Evolutionary conservation across 495 filamentous ascomycete genomes (phyloP), one percentile per base, ranked within the genome.

Genomic region (Poronia punctata): DNA sequence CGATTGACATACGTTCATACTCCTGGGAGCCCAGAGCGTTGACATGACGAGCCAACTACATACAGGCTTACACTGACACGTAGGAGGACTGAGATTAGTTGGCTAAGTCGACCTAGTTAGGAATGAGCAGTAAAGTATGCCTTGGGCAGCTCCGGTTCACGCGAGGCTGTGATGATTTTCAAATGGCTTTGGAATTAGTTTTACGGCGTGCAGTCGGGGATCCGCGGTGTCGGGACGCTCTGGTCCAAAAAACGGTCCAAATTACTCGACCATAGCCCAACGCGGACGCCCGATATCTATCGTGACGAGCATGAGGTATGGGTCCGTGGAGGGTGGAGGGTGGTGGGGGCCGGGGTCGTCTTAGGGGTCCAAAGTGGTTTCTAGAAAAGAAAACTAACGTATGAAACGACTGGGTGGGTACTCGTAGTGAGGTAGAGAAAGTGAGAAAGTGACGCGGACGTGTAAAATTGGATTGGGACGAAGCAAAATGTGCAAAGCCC

Each of bases 351-450:
- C 21, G 28, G 12, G 35, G 11, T 25, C 2, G 4, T 8, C 16
- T 24, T 43, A 28, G 55, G 55, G 42, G 55, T 42, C 52, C 52
- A 56, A 52, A 53, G 24, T 48, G 38, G 14, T 44, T 41, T 48
- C 40, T 48, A 31, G 49, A 54, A 50, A 35, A n/a, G n/a, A n/a
- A n/a, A n/a, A n/a, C n/a, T n/a, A n/a, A n/a, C n/a, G n/a, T n/a
- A n/a, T n/a, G n/a, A n/a, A n/a, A n/a, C n/a, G n/a, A n/a, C n/a
- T n/a, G n/a, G n/a, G n/a, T n/a, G n/a, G n/a, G n/a, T n/a, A n/a
- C n/a, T 25, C 37, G 38, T 48, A 18, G 33, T 43, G 14, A 25
- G 20, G 17, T 22, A 9, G 12, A 29, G 27, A 1, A 16, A 18
- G 9, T 20, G 23, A 35, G 40, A 21, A 7, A 24, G 7, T 9